phyloP scores from a whole-genome alignment of 2,329 filamentous ascomycete species.

The Aspergillus uvarum region DNA sequence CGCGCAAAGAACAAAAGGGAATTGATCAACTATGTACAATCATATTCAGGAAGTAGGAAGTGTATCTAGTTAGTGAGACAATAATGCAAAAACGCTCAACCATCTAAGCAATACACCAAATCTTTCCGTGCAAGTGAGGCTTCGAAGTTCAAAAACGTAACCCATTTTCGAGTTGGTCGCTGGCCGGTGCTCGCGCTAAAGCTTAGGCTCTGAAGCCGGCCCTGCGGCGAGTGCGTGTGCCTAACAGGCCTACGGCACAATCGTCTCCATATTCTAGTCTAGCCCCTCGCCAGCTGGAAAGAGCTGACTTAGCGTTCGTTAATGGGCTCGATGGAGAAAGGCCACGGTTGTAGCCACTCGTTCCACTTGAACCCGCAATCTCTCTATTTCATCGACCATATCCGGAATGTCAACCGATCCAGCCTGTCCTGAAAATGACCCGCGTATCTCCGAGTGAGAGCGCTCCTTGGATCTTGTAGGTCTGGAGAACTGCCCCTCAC shows the following conservation, averaged over 20 bases:
- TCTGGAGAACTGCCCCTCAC: constrained; percentile 23
- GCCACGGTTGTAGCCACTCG: constrained; percentile 31
- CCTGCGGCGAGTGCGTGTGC: constrained; percentile 18
- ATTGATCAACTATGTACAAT: too few species aligned
- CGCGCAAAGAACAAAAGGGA: too few species aligned
- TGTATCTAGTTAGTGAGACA: too few species aligned
- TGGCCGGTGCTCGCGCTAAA: constrained; percentile 18
- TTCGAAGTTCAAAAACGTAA: neutral
- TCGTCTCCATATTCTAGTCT: constrained; percentile 2
- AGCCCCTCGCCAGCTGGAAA: neutral
- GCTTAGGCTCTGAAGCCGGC: constrained; percentile 11
- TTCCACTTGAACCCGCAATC: constrained; percentile 37
- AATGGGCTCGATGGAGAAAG: constrained; percentile 22
- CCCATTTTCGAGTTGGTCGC: constrained; percentile 8
- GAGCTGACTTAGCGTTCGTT: neutral
- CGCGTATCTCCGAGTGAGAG: constrained; percentile 24
- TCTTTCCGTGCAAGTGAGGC: neutral
- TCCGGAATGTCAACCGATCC: constrained; percentile 30
- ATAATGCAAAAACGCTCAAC: too few species aligned
- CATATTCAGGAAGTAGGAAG: too few species aligned
- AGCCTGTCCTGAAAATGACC: constrained; percentile 20
- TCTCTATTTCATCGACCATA: constrained; percentile 38
- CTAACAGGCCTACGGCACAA: constrained; percentile 7
- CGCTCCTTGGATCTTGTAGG: constrained; percentile 20
- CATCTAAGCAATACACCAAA: too few species aligned